Conservation (phyloP, 2,329 filamentous ascomycete genomes). For the Acarospora socialis region DNA sequence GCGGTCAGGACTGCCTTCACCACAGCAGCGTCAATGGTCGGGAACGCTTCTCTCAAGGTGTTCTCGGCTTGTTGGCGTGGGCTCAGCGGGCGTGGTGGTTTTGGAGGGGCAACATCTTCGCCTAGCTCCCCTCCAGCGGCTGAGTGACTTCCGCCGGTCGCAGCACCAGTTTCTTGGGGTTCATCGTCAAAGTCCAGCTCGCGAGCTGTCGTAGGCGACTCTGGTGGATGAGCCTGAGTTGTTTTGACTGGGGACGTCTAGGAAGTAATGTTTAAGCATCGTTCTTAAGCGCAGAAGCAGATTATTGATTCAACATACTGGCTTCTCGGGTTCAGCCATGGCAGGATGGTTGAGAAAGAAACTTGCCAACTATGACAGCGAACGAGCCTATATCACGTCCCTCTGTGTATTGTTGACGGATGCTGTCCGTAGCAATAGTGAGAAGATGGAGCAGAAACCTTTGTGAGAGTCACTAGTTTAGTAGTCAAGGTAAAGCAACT, state of each 20-base stretch:
- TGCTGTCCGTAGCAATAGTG: too few species aligned
- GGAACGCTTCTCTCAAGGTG: conserved; percentile 89
- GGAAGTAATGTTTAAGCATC: neutral
- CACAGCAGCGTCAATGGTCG: conserved; percentile 61
- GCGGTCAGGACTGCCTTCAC: conserved; percentile 79
- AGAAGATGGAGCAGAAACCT: too few species aligned
- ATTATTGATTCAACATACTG: conserved; percentile 5
- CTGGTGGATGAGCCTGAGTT: conserved; percentile 21
- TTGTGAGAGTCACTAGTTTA: too few species aligned
- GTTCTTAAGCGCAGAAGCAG: too few species aligned
- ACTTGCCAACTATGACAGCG: too few species aligned
- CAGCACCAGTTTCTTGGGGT: conserved; percentile 27
- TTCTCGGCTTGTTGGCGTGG: conserved; percentile 73
- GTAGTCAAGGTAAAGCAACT: too few species aligned
- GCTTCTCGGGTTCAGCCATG: conserved; percentile 12
- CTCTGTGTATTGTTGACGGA: too few species aligned
- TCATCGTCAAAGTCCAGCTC: conserved; percentile 45
- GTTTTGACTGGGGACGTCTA: neutral
- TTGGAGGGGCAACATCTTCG: conserved; percentile 49
- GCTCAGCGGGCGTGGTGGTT: conserved; percentile 71
- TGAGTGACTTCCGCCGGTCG: too few species aligned
- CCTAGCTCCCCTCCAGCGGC: conserved; percentile 32
- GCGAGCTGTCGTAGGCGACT: conserved; percentile 42
- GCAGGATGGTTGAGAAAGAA: too few species aligned
- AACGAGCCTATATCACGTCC: too few species aligned